These are phyloP conservation scores for Curvularia lunata DNA, from an alignment of 2,329 filamentous ascomycete genomes.

Conservation along the genomic window DNA sequence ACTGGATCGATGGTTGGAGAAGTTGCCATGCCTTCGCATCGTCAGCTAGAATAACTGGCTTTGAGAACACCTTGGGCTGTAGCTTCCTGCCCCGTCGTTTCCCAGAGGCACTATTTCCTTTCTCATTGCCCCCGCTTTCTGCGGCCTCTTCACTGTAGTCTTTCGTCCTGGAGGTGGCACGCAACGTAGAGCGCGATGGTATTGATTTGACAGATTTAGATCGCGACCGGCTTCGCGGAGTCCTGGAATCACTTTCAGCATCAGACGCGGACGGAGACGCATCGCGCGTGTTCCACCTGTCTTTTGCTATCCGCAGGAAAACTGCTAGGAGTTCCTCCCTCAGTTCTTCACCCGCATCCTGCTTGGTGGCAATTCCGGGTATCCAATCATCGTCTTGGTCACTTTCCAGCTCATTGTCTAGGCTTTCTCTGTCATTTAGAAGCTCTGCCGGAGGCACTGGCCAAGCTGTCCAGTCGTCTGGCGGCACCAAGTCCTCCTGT, in stretches of 20 bases:
- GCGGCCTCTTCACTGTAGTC: conserved; percentile 3
- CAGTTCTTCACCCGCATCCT: conserved; percentile 65
- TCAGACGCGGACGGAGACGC: conserved; percentile 37
- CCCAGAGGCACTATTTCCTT: background rate
- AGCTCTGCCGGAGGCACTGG: conserved; percentile 70
- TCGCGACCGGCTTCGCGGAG: conserved; percentile 17
- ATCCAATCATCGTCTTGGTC: conserved; percentile 62
- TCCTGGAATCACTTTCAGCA: background rate
- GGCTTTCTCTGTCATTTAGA: conserved; percentile 62
- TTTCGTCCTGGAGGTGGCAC: conserved; percentile 17
- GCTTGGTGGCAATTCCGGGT: conserved; percentile 52
- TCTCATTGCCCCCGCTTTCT: conserved; percentile 3
- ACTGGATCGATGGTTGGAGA: conserved; percentile 71
- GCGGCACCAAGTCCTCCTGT: conserved; percentile 51
- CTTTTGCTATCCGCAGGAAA: conserved; percentile 71
- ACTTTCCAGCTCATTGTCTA: conserved; percentile 15
- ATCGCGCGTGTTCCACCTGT: conserved; percentile 58
- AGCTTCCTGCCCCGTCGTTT: conserved; percentile 22
- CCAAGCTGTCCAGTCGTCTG: conserved; percentile 82
- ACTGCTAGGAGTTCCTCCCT: conserved; percentile 73
- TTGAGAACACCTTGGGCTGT: conserved; percentile 13
- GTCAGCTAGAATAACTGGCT: conserved; percentile 68
- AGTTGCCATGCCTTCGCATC: conserved; percentile 71
- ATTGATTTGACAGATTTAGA: conserved; percentile 19
- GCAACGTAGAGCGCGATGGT: conserved; percentile 6